Evolutionary conservation across 2,329 filamentous ascomycete genomes (phyloP).

Genomic region (Exophiala oligosperma): DNA sequence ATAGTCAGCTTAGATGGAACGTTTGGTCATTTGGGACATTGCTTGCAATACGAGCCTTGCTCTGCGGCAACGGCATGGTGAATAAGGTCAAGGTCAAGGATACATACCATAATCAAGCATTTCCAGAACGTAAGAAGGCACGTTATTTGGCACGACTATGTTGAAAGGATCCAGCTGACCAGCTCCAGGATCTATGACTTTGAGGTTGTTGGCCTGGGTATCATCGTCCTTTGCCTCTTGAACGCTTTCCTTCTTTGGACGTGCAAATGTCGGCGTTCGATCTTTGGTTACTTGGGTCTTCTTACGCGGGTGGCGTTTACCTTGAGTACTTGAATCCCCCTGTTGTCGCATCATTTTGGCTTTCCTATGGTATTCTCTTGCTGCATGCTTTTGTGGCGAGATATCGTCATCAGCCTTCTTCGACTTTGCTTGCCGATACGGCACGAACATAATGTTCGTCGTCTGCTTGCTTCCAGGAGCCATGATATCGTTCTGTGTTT

Average conservation of each 20-base stretch:
- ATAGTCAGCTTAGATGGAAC: neutral
- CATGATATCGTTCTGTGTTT: neutral
- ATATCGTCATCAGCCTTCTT: neutral
- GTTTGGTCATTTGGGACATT: neutral
- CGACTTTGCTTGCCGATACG: neutral
- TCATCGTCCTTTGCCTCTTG: neutral
- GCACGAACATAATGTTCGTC: neutral
- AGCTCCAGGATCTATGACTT: neutral
- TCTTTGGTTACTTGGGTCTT: neutral
- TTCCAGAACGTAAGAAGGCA: neutral
- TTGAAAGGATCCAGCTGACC: slow-evolving; percentile 4
- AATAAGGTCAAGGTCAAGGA: neutral
- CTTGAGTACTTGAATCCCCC: neutral
- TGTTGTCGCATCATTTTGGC: neutral
- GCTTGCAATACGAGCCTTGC: neutral
- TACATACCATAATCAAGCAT: slow-evolving; percentile 4
- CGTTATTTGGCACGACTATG: neutral
- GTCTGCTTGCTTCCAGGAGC: neutral
- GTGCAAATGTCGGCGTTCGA: neutral
- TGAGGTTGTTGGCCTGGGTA: neutral
- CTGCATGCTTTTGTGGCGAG: slow-evolving; percentile 3
- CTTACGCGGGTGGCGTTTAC: slow-evolving; percentile 1
- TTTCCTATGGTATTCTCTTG: slow-evolving; percentile 1
- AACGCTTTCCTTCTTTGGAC: slow-evolving; percentile 1
- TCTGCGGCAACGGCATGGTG: neutral